Percentiles rank a stretch among this genome's conserved stretches.
These are phyloP conservation scores for Pythium inflatum DNA, from an alignment of 352 stramenopile genomes.

Conservation along the genomic window DNA sequence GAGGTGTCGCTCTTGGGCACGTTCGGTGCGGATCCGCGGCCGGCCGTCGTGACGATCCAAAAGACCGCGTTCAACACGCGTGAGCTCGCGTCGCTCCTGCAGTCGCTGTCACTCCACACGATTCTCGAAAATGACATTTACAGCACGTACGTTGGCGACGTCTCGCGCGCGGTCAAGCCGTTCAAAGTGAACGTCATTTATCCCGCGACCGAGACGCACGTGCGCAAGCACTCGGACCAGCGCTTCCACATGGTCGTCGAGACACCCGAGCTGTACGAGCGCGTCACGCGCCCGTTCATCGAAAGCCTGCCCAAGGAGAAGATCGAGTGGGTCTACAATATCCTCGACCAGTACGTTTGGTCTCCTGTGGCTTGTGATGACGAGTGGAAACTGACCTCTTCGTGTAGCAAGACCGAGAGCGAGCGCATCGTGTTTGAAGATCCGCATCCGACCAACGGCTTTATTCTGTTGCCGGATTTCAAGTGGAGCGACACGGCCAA, in stretches of 20 bases:
- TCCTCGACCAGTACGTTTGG: slow-evolving; percentile 80
- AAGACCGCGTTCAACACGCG: slow-evolving; percentile 59
- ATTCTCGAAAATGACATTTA: slow-evolving; percentile 86
- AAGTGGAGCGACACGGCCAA: slow-evolving; percentile 81
- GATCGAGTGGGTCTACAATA: slow-evolving; percentile 90
- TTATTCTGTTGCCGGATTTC: slow-evolving; percentile 83
- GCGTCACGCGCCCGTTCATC: slow-evolving; percentile 76
- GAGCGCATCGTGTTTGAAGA: slow-evolving; percentile 85
- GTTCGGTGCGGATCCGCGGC: slow-evolving; percentile 63
- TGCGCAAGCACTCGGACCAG: slow-evolving; percentile 86
- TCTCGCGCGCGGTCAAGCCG: slow-evolving; percentile 65
- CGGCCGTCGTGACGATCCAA: slow-evolving; percentile 72
- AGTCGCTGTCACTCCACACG: slow-evolving; percentile 64
- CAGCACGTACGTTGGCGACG: slow-evolving; percentile 73
- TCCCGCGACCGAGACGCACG: slow-evolving; percentile 76
- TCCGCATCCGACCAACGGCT: slow-evolving; percentile 60
- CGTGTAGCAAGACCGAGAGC: slow-evolving; percentile 71
- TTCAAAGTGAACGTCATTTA: slow-evolving; percentile 88
- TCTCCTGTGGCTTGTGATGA: background rate
- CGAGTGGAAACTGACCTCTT: background rate
- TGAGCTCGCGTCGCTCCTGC: slow-evolving; percentile 47
- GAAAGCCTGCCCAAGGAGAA: slow-evolving; percentile 74
- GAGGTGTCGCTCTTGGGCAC: slow-evolving; percentile 74
- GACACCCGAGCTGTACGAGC: slow-evolving; percentile 77
- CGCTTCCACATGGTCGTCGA: slow-evolving; percentile 84